Evolutionary conservation across 2,329 filamentous ascomycete species (phyloP).

Genomic region (Tolypocladium cylindrosporum): DNA sequence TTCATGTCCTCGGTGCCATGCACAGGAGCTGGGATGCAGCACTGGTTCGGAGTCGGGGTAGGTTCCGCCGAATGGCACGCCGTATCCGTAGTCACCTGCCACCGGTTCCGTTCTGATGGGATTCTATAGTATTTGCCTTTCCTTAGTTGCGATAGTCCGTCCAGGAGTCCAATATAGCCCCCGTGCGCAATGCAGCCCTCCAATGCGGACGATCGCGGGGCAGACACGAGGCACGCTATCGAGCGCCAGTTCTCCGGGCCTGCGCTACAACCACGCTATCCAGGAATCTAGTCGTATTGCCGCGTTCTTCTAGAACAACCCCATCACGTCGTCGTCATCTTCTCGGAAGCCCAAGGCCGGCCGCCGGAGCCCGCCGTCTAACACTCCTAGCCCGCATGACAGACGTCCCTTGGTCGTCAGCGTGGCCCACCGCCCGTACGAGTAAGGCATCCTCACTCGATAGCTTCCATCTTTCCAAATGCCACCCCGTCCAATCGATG

Average conservation of each 20-base stretch:
- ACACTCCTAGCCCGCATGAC: neutral
- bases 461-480: neutral
- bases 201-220: neutral
- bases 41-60: neutral
- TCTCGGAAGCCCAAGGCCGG: neutral
- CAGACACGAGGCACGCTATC: neutral
- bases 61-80: neutral
- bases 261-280: neutral
- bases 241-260: neutral
- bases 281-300: neutral
- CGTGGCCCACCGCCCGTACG: neutral
- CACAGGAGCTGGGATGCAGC: neutral
- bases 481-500: neutral
- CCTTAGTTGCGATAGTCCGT: neutral
- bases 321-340: neutral
- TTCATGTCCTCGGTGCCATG: neutral
- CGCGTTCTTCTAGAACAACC: neutral
- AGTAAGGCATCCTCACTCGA: neutral
- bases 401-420: neutral
- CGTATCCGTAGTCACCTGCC: neutral
- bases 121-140: neutral
- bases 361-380: neutral
- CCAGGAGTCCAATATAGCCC: neutral
- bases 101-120: neutral
- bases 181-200: neutral